Conservation (phyloP, 768 basidiomycete species). For the Hygrocybe punicea region DNA sequence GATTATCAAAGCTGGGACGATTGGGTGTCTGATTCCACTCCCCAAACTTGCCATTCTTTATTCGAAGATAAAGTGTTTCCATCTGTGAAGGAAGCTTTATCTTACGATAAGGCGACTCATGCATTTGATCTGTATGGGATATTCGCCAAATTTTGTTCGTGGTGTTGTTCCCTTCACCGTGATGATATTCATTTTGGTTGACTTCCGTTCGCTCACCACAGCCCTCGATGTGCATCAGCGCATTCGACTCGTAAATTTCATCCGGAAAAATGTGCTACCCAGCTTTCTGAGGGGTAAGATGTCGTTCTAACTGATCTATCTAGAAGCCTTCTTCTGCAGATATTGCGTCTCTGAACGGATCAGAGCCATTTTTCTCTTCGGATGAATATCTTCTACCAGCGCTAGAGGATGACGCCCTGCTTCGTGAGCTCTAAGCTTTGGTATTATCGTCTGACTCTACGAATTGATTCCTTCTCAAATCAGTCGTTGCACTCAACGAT, state of each 20-base stretch:
- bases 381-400: conserved; percentile 83
- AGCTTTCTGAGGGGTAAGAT: conserved; percentile 8
- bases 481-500: conserved; percentile 65
- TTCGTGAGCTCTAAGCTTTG: conserved; percentile 57
- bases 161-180: not conserved
- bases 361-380: conserved; percentile 60
- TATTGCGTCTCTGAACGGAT: conserved; percentile 48
- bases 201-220: conserved; percentile 25
- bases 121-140: conserved; percentile 59
- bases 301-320: not conserved
- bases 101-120: conserved; percentile 57
- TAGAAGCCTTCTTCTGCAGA: conserved; percentile 54
- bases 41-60: conserved; percentile 61
- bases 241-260: conserved; percentile 83
- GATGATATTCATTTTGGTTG: too few species aligned
- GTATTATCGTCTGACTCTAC: not conserved
- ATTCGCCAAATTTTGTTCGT: conserved; percentile 55
- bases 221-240: conserved; percentile 76
- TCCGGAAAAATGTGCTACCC: conserved; percentile 62
- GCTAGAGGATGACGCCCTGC: conserved; percentile 81
- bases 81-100: conserved; percentile 55
- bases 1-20: conserved; percentile 72
- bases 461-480: too few species aligned
- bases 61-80: conserved; percentile 66
- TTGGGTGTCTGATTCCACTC: conserved; percentile 63